phyloP scores from a whole-genome alignment of 139 green algal genomes.

The Volvox africanus region DNA sequence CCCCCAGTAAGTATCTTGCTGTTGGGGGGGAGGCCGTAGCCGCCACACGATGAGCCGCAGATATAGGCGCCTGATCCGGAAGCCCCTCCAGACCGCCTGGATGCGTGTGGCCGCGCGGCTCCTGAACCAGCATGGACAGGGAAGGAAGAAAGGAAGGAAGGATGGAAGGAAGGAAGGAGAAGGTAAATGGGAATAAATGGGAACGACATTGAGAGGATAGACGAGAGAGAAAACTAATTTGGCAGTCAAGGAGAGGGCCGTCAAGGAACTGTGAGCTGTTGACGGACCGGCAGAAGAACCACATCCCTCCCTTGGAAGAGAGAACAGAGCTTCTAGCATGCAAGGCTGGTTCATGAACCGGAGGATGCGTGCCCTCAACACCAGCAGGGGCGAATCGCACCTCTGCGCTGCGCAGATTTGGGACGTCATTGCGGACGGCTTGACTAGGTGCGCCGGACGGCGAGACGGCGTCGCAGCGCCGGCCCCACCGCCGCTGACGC shows the following conservation, averaged over 20 bases:
- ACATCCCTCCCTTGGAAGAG: not conserved
- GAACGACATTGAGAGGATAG: not conserved
- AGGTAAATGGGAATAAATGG: not conserved
- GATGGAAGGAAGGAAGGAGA: not conserved
- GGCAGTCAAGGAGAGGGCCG: not conserved
- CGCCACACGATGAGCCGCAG: constrained; percentile 30
- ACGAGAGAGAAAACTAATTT: not conserved
- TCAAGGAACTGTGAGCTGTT: not conserved
- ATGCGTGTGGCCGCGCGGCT: not conserved
- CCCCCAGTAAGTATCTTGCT: not conserved
- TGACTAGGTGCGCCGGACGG: not conserved
- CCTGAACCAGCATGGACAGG: not conserved
- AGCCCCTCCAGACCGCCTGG: constrained; percentile 40
- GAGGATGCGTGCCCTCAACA: not conserved
- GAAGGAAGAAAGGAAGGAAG: not conserved
- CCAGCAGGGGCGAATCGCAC: not conserved
- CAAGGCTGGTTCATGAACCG: not conserved
- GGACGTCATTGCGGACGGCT: constrained; percentile 8
- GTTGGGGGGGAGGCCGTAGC: not conserved
- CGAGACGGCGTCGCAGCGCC: not conserved
- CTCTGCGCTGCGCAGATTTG: constrained; percentile 18
- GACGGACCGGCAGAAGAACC: not conserved
- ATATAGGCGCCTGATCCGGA: constrained; percentile 39
- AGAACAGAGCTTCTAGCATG: not conserved
- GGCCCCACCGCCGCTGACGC: not conserved